A percentile compares a stretch with the other conserved stretches of the same genome.
These are phyloP conservation scores for Thalassiosira tumida DNA, from an alignment of 352 stramenopile genomes.

Conservation along the genomic window DNA sequence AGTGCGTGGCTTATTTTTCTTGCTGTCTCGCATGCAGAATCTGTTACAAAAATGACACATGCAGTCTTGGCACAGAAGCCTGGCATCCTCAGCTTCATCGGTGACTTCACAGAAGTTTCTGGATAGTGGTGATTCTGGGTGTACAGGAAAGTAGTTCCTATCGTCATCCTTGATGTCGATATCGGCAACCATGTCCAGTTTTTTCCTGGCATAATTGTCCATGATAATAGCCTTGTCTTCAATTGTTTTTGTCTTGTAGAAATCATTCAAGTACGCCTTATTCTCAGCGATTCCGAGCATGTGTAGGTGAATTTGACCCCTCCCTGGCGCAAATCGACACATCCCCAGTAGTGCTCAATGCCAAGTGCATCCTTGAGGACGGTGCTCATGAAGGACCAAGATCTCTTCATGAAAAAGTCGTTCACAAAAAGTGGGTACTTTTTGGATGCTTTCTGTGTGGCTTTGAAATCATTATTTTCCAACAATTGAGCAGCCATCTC, in stretches of 20 bases:
- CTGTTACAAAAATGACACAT: constrained; percentile 52
- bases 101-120: constrained; percentile 34
- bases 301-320: too few species aligned
- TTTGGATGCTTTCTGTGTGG: constrained; percentile 42
- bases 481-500: neutral
- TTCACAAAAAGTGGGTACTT: constrained; percentile 57
- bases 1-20: constrained; percentile 29
- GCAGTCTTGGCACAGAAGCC: constrained; percentile 40
- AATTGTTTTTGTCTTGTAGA: neutral
- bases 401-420: too few species aligned
- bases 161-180: neutral
- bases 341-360: too few species aligned
- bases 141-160: neutral
- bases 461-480: constrained; percentile 5
- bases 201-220: neutral
- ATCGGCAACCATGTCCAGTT: neutral
- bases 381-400: too few species aligned
- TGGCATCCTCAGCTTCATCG: constrained; percentile 40
- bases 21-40: constrained; percentile 42
- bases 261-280: too few species aligned
- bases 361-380: too few species aligned
- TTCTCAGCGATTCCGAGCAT: too few species aligned
- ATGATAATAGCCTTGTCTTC: neutral
- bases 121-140: neutral
- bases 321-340: too few species aligned